These are phyloP conservation scores for Coemansia sp. DNA, from an alignment of 192 early-diverging fungal species.

Conservation along the genomic window DNA sequence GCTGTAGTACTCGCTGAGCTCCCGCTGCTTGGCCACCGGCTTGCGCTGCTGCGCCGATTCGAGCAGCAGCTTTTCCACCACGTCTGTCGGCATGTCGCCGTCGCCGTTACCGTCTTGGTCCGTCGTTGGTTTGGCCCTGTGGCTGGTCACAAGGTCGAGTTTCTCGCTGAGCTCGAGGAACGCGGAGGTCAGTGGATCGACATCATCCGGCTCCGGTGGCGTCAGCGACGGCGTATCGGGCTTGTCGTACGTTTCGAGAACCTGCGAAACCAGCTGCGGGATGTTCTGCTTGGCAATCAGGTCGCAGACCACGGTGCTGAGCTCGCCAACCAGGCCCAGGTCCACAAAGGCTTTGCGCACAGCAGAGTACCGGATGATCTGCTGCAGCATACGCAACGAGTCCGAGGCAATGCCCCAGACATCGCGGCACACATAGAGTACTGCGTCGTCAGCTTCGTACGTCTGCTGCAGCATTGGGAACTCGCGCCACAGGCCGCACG, in stretches of 20 bases:
- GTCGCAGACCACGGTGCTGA: constrained; percentile 8
- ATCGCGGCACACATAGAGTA: constrained; percentile 18
- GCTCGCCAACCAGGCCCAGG: constrained; percentile 6
- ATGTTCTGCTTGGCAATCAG: not conserved
- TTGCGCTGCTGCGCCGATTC: constrained; percentile 8
- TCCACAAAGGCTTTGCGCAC: constrained; percentile 7
- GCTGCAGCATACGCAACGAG: constrained; percentile 19
- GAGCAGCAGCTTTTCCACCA: constrained; percentile 20
- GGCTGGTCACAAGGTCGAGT: not conserved
- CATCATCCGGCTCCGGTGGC: not conserved
- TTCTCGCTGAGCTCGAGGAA: constrained; percentile 1
- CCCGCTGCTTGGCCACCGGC: not conserved
- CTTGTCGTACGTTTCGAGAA: not conserved
- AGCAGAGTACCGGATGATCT: constrained; percentile 3
- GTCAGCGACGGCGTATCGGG: not conserved
- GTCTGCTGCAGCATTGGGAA: not conserved
- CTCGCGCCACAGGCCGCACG: constrained; percentile 22
- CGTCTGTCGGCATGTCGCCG: not conserved
- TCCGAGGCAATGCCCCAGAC: constrained; percentile 28
- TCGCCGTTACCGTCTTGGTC: not conserved
- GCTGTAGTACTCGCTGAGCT: constrained; percentile 14
- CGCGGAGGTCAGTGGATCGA: not conserved
- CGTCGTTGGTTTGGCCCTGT: no score
- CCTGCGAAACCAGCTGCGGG: not conserved
- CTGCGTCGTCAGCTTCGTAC: not conserved